These are phyloP conservation scores for Yamadazyma sp. DNA, from an alignment of 1,139 yeast genomes.

Conservation along the genomic window DNA sequence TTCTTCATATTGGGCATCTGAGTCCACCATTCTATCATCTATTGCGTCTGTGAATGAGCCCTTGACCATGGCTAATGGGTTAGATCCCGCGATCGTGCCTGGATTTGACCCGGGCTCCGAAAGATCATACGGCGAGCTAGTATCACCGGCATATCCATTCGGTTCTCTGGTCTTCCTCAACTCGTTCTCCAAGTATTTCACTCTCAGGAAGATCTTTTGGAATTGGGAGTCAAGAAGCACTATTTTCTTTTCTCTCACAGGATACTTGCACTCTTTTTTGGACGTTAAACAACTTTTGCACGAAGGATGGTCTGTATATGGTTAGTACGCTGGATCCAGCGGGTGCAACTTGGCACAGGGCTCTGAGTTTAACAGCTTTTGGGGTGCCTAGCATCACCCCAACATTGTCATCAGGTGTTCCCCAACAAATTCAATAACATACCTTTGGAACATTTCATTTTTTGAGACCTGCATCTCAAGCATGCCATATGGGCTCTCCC, in stretches of 20 bases:
- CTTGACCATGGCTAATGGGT: too few species aligned
- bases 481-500: conserved; percentile 17
- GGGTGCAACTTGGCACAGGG: too few species aligned
- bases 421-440: conserved; percentile 5
- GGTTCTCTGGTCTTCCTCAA: conserved; percentile 7
- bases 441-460: conserved; percentile 18
- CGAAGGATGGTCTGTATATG: conserved; percentile 11
- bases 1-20: conserved; percentile 8
- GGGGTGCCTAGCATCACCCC: too few species aligned
- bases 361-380: too few species aligned
- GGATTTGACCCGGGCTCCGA: neutral
- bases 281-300: conserved; percentile 12
- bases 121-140: neutral
- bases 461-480: conserved; percentile 15
- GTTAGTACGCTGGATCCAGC: conserved; percentile 5
- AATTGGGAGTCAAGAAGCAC: conserved; percentile 15
- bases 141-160: neutral
- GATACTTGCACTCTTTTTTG: conserved; percentile 15
- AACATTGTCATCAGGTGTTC: too few species aligned
- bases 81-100: too few species aligned
- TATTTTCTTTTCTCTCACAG: conserved; percentile 14
- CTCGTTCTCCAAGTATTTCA: conserved; percentile 11
- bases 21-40: neutral
- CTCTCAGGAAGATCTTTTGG: conserved; percentile 10
- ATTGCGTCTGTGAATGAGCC: too few species aligned